A percentile compares a stretch with the other conserved stretches of the same genome.
phyloP scores from a whole-genome alignment of 257 asterid genomes.

The Cordia subcordata region DNA sequence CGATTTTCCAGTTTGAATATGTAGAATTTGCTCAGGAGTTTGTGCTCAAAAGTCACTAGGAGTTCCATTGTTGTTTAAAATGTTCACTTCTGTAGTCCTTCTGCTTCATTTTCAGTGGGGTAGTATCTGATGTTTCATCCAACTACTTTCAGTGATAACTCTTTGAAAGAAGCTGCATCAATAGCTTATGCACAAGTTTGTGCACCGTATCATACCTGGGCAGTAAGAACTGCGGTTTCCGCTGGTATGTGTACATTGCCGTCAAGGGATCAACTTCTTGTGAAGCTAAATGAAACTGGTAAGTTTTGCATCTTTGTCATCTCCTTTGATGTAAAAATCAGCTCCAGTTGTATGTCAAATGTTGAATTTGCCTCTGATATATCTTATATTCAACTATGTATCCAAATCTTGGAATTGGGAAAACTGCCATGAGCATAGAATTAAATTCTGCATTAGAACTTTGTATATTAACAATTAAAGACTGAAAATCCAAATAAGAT shows the following conservation, averaged over 20 bases:
- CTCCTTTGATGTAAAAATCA: neutral
- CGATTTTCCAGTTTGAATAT: no score
- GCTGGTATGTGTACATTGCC: constrained; percentile 99
- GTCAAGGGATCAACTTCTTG: constrained; percentile 74
- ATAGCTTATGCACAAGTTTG: constrained; percentile 76
- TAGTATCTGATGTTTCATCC: neutral
- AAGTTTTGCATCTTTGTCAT: constrained; percentile 17
- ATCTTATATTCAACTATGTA: no score
- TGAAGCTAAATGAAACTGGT: constrained; percentile 81
- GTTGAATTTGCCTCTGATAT: no score
- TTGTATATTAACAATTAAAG: no score
- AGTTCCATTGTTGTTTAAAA: no score
- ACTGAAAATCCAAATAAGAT: no score
- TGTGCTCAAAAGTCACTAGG: no score
- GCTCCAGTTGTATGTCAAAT: neutral
- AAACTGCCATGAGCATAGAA: neutral
- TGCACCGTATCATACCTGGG: constrained; percentile 94
- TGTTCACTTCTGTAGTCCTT: neutral
- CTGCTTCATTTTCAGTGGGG: neutral
- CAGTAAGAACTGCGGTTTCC: constrained; percentile 82
- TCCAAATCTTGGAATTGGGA: no score
- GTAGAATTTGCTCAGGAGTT: no score
- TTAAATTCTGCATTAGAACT: neutral
- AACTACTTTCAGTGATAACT: constrained; percentile 40
- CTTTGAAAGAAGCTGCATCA: constrained; percentile 80